Base-by-base conservation (phyloP, 2,329 filamentous ascomycete genomes). In the Geoglossum cookeanum region DNA sequence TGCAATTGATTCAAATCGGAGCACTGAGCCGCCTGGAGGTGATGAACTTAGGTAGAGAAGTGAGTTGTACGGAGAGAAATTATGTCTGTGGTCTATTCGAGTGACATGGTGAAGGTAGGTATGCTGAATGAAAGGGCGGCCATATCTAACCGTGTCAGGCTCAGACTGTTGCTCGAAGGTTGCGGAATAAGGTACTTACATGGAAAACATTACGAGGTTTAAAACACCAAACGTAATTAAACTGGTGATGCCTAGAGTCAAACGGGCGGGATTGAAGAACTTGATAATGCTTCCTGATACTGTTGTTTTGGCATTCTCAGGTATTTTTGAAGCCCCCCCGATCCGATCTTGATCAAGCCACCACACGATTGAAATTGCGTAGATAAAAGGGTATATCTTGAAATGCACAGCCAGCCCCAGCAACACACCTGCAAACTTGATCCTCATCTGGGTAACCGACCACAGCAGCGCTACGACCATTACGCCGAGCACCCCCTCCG, bases 301-400 rank as follows among this genome's bases (percentile, higher is more conserved):
- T 55, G 55, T 53, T 29, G 30, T 58, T 59, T 17, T n/a, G 39
- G 22, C 59, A 17, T 8, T 54, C 5, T 42, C 33, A 17, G 33
- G 3, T 5, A 17, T 30, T 8, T 45, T 8, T 6, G 27, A 17
- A 37, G 5, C 60, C 57, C 9, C 9, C 13, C 29, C 35, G 22
- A 56, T 33, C 30, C 68, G 69, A 61, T 77, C 75, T 2, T 71
- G 71, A 62, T 87, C 85, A 72, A 91, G 80, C 84, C 84, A 90
- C 83, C 84, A 89, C 4, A 88, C 69, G 47, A 92, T 83, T 2
- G 84, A 82, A 0, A 83, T 80, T 1, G 87, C 91, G 69, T 98
- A 98, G 59, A 98, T 87, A 69, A 97, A 95, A 0, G 92, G 92
- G 65, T 98, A 98, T 60, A 98, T 97, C 75, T 98, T 98, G 72